Evolutionary conservation across 257 asterid genomes (phyloP), one percentile per base, ranked within the genome.

Genomic region (Solanum dulcamara): DNA sequence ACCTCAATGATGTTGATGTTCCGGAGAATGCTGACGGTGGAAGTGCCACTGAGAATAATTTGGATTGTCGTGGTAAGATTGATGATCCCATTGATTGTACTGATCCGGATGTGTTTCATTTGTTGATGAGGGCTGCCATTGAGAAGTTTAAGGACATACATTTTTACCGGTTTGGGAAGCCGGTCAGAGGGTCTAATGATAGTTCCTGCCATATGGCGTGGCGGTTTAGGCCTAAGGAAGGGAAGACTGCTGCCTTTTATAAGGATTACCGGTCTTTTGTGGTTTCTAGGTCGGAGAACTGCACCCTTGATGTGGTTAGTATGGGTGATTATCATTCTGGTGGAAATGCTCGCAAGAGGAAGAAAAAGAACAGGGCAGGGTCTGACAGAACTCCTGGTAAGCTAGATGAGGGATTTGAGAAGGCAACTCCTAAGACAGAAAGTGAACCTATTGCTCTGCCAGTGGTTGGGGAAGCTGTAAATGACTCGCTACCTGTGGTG

Each of bases 161-260:
- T 44, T 94, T 95, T 74, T 92, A 89, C 86, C 89, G 91, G 80
- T 96, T 95, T 87, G 98, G 98, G 85, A 96, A 92, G 91, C 94
- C 98, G 0, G 98, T 93, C 80, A 80, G 42, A 6, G 99, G 99
- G 40, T 86, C 90, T 35, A 90, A 91, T 20, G 92, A 88, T 32
- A 90, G 71, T 30, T 91, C 96, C 26, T 96, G 99, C 86, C 98
- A 96, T 89, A 95, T 96, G 98, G 97, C 97, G 4, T 96, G 98
- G 98, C 86, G 97, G 84, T 96, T 92, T 87, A 92, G 94, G 93
- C 93, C 95, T 1, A 94, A 95, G 81, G 94, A 94, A 67, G 97
- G 93, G 79, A 92, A 96, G 81, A 87, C 88, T 42, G 90, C 91
- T 42, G 86, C 93, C 7, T 85, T 93, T 74, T 89, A 92, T 80